These are phyloP conservation scores for Closterium sp. DNA, from an alignment of 139 green algal species.

Conservation along the genomic window DNA sequence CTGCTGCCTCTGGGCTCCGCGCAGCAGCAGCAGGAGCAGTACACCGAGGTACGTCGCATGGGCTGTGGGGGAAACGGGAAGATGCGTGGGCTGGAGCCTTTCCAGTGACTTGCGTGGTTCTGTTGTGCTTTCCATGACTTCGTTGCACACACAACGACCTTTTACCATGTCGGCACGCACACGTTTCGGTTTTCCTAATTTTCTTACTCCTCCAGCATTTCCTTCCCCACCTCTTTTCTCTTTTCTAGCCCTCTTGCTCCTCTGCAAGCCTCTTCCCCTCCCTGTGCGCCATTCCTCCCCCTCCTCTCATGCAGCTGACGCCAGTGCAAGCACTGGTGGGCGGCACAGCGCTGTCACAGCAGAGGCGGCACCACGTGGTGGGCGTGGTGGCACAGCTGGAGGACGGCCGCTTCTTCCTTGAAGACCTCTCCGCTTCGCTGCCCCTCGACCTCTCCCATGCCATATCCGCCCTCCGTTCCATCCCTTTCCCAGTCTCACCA, in stretches of 20 bases:
- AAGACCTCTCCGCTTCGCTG: conserved; percentile 74
- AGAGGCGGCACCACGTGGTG: conserved; percentile 58
- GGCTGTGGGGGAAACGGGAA: no score
- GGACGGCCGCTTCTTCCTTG: conserved; percentile 73
- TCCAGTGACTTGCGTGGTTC: no score
- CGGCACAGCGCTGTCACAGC: background rate
- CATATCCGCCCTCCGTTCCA: conserved; percentile 34
- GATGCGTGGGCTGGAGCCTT: no score
- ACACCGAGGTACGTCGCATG: background rate
- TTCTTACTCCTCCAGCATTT: no score
- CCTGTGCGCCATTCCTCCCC: background rate
- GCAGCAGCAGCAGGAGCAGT: background rate
- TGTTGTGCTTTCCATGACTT: no score
- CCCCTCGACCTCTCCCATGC: conserved; percentile 74
- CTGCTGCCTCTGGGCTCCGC: background rate
- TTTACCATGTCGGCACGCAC: no score
- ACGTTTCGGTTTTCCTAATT: no score
- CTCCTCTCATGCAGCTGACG: conserved; percentile 43
- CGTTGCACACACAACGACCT: no score
- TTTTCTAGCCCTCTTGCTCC: background rate
- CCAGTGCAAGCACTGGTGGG: conserved; percentile 45
- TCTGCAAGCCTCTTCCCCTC: background rate
- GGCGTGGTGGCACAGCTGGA: conserved; percentile 76
- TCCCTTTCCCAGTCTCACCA: background rate
- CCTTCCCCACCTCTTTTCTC: no score